These are phyloP conservation scores for Artemisia princeps DNA, from an alignment of 140 eudicot genomes.

Conservation along the genomic window DNA sequence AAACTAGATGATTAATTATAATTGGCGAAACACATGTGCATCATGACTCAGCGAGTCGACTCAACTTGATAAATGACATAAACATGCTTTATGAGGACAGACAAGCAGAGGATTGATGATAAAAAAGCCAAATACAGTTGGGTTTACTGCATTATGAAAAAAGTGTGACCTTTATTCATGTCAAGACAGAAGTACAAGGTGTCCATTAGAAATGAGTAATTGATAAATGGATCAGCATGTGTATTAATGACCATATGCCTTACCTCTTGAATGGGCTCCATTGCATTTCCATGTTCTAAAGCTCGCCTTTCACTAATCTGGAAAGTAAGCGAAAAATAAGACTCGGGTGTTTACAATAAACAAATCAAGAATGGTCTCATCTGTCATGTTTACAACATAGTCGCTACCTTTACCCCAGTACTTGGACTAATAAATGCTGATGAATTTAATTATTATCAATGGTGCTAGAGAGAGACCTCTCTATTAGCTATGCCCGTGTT, in stretches of 20 bases:
- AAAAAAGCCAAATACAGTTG: slow-evolving; percentile 34
- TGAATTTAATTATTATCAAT: slow-evolving; percentile 3
- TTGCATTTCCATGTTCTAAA: slow-evolving; percentile 33
- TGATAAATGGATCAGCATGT: slow-evolving; percentile 24
- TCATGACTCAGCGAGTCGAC: slow-evolving; percentile 20
- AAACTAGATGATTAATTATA: background rate
- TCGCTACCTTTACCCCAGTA: slow-evolving; percentile 11
- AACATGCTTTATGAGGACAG: slow-evolving; percentile 29
- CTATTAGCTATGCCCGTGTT: background rate
- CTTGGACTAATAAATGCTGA: slow-evolving; percentile 22
- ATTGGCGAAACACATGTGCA: background rate
- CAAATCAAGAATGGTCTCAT: slow-evolving; percentile 8
- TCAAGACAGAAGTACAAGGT: slow-evolving; percentile 37
- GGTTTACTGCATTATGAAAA: slow-evolving; percentile 26
- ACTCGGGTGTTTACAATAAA: slow-evolving; percentile 7
- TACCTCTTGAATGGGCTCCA: slow-evolving; percentile 33
- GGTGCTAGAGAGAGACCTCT: slow-evolving; percentile 8
- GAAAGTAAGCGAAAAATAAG: slow-evolving; percentile 13
- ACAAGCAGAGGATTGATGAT: slow-evolving; percentile 23
- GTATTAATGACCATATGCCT: slow-evolving; percentile 25
- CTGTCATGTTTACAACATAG: slow-evolving; percentile 16
- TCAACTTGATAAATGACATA: slow-evolving; percentile 20
- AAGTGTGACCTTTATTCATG: slow-evolving; percentile 28
- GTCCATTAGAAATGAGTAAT: slow-evolving; percentile 27
- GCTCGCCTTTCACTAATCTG: slow-evolving; percentile 31